A percentile compares a stretch with the other conserved stretches of the same genome.
Conservation (phyloP, 2,329 filamentous ascomycete genomes). For the Aspergillus neoniger region DNA sequence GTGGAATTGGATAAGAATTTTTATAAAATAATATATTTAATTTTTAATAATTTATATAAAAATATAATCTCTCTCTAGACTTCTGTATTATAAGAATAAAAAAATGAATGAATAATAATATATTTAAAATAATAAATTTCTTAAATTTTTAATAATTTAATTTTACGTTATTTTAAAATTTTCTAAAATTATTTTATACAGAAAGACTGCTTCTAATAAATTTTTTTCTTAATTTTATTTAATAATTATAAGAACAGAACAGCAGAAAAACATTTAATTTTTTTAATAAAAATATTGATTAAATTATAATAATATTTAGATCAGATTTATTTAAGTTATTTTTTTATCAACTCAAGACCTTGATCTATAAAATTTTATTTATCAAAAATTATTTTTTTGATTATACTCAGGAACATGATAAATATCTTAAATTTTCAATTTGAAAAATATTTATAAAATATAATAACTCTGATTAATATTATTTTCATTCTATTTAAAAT, state of each 20-base stretch:
- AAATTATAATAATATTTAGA: not conserved
- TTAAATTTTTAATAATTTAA: not conserved
- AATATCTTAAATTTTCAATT: too few species aligned
- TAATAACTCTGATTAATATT: too few species aligned
- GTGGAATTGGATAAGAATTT: not conserved
- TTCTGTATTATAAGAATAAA: not conserved
- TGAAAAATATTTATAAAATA: too few species aligned
- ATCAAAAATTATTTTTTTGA: too few species aligned
- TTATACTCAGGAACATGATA: too few species aligned
- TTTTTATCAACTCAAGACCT: not conserved
- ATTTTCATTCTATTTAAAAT: too few species aligned
- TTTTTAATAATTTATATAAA: not conserved
- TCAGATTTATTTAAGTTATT: not conserved
- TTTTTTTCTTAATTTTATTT: not conserved
- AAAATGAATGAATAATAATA: not conserved
- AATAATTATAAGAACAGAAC: rapidly evolving
- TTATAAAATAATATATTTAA: not conserved
- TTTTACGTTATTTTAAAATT: not conserved
- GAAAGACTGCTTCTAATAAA: not conserved
- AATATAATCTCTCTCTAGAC: not conserved
- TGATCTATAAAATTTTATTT: too few species aligned
- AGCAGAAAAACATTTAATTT: too few species aligned
- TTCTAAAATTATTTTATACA: not conserved
- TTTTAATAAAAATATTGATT: too few species aligned
- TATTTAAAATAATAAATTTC: not conserved